Evolutionary conservation across 805 yeast genomes (phyloP).

Genomic region (Candida adriatica): DNA sequence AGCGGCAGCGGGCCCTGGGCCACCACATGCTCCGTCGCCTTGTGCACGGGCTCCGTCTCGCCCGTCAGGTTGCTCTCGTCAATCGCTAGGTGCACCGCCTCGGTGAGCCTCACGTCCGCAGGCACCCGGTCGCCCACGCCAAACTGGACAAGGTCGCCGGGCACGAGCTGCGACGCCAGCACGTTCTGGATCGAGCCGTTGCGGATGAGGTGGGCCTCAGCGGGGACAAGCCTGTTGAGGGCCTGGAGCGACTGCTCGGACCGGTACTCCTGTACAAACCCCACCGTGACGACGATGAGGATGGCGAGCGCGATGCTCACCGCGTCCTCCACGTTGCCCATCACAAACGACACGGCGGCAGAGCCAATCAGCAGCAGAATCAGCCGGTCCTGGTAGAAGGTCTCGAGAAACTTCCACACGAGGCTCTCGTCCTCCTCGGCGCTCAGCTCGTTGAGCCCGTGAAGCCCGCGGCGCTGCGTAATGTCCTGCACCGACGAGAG

Average conservation of each 20-base stretch:
- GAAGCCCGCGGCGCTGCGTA: conserved; percentile 57
- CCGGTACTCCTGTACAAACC: conserved; percentile 94
- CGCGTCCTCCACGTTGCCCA: conserved; percentile 97
- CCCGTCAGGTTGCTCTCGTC: conserved; percentile 97
- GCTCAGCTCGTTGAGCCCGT: conserved; percentile 77
- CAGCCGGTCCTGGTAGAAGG: conserved; percentile 86
- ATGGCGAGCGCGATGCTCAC: conserved; percentile 90
- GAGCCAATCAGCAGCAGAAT: conserved; percentile 85
- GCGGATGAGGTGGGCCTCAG: conserved; percentile 89
- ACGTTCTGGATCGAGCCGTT: conserved; percentile 73
- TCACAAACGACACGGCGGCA: conserved; percentile 75
- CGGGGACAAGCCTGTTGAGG: conserved; percentile 87
- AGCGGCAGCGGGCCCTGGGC: conserved; percentile 39
- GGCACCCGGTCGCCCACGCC: conserved; percentile 94
- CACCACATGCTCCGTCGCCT: conserved; percentile 41
- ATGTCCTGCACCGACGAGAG: conserved; percentile 65
- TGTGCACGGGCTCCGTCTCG: conserved; percentile 83
- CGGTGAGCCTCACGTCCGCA: conserved; percentile 81
- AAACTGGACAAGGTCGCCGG: conserved; percentile 91
- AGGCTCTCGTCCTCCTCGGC: conserved; percentile 72
- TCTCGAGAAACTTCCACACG: conserved; percentile 63
- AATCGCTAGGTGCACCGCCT: conserved; percentile 71
- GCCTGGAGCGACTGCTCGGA: conserved; percentile 94
- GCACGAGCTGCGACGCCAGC: conserved; percentile 82
- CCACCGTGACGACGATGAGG: conserved; percentile 89